Conservation (phyloP, 176 grass and related monocot genomes). For the Raddia distichophylla region DNA sequence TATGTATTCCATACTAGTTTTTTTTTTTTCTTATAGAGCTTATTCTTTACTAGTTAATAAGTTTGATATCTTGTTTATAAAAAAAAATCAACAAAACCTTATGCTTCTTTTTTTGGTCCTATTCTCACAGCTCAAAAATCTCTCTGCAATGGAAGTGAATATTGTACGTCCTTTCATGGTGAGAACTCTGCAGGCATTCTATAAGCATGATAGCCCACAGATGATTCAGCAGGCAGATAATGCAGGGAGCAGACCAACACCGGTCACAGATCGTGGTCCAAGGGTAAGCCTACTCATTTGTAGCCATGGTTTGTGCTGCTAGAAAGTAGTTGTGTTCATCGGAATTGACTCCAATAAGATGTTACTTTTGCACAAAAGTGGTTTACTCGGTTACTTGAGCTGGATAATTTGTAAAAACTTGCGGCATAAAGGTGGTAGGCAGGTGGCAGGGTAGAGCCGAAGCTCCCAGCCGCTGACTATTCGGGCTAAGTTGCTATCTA, state of each 20-base stretch:
- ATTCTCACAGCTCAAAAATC: constrained; percentile 88
- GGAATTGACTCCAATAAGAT: background rate
- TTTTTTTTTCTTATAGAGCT: too few relatives aligned
- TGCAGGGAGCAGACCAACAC: constrained; percentile 47
- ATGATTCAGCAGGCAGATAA: constrained; percentile 78
- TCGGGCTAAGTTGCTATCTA: background rate
- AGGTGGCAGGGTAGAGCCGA: background rate
- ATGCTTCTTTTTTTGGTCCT: background rate
- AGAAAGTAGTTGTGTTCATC: background rate
- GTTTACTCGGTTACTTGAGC: background rate
- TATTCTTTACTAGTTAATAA: background rate
- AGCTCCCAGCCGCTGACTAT: background rate
- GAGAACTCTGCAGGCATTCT: constrained; percentile 88
- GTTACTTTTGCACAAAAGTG: background rate
- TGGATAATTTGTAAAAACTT: background rate
- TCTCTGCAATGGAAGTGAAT: constrained; percentile 98
- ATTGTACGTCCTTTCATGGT: constrained; percentile 95
- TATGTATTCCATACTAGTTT: background rate
- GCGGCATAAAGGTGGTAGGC: background rate
- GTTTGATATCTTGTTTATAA: background rate
- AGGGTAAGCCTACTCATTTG: constrained; percentile 58
- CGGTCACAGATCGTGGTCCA: constrained; percentile 59
- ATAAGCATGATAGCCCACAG: constrained; percentile 92
- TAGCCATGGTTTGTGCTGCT: background rate
- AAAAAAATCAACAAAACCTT: background rate